These are phyloP conservation scores for Beauveria rudraprayagi DNA, from an alignment of 2,329 filamentous ascomycete species.

Conservation along the genomic window DNA sequence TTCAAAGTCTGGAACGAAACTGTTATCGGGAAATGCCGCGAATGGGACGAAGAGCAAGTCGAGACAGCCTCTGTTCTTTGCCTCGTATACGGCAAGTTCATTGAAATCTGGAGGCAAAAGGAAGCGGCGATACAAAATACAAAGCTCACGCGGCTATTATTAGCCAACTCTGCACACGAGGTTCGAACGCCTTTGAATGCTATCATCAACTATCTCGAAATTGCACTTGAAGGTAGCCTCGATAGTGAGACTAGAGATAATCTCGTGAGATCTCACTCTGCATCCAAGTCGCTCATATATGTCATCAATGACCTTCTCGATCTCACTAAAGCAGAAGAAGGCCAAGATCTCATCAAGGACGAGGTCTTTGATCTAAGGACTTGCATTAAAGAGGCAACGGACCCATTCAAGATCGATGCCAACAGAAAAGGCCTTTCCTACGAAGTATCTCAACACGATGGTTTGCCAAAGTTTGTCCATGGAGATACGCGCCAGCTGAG, in stretches of 20 bases:
- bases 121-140: conserved; percentile 76
- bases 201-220: conserved; percentile 91
- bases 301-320: conserved; percentile 90
- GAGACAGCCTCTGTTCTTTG: conserved; percentile 85
- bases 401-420: conserved; percentile 65
- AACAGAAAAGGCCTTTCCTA: conserved; percentile 68
- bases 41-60: conserved; percentile 84
- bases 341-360: conserved; percentile 68
- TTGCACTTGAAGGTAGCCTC: conserved; percentile 72
- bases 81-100: conserved; percentile 79
- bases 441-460: conserved; percentile 57
- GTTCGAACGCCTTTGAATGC: conserved; percentile 86
- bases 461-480: conserved; percentile 61
- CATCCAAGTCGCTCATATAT: conserved; percentile 86
- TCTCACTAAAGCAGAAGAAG: conserved; percentile 80
- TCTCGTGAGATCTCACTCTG: conserved; percentile 74
- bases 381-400: conserved; percentile 70
- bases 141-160: conserved; percentile 66
- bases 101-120: conserved; percentile 88
- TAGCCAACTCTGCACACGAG: conserved; percentile 87
- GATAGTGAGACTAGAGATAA: conserved; percentile 82
- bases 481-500: conserved; percentile 76
- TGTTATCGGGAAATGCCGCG: conserved; percentile 71
- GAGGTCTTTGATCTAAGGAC: conserved; percentile 66
- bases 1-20: conserved; percentile 79